These are phyloP conservation scores for Saturnispora saitoi DNA, from an alignment of 805 yeast species.

Conservation along the genomic window DNA sequence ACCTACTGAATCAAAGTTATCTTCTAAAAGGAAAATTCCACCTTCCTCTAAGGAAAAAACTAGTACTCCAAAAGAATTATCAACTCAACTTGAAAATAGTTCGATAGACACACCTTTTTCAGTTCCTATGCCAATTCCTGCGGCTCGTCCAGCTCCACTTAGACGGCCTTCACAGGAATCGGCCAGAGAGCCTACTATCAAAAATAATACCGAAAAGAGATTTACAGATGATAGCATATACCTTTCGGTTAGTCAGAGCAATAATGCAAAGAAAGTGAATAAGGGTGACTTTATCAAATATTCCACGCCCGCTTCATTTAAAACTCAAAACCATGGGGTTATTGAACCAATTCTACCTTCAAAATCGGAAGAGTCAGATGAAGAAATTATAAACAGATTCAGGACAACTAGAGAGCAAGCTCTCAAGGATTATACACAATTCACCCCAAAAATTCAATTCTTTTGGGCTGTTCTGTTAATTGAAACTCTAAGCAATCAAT, in stretches of 20 bases:
- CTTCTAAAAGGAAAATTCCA: slow-evolving; percentile 4
- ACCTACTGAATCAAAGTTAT: neutral
- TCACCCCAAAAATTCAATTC: slow-evolving; percentile 47
- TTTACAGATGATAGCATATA: slow-evolving; percentile 7
- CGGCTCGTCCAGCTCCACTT: neutral
- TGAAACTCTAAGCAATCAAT: slow-evolving; percentile 36
- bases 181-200: neutral
- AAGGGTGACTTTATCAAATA: slow-evolving; percentile 10
- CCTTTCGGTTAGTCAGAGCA: neutral
- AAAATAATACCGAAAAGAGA: neutral
- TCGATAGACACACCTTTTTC: neutral
- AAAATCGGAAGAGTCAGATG: slow-evolving; percentile 23
- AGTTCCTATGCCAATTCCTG: neutral
- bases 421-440: slow-evolving; percentile 28
- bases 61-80: neutral
- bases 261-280: neutral
- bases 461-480: slow-evolving; percentile 53
- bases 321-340: slow-evolving; percentile 19
- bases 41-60: neutral
- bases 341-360: slow-evolving; percentile 26
- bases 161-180: neutral
- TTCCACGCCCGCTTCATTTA: slow-evolving; percentile 16
- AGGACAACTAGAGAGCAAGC: slow-evolving; percentile 26
- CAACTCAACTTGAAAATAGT: neutral
- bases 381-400: slow-evolving; percentile 23